Evolutionary conservation across 257 asterid genomes (phyloP).

Genomic region (Solanum corneliomulleri): DNA sequence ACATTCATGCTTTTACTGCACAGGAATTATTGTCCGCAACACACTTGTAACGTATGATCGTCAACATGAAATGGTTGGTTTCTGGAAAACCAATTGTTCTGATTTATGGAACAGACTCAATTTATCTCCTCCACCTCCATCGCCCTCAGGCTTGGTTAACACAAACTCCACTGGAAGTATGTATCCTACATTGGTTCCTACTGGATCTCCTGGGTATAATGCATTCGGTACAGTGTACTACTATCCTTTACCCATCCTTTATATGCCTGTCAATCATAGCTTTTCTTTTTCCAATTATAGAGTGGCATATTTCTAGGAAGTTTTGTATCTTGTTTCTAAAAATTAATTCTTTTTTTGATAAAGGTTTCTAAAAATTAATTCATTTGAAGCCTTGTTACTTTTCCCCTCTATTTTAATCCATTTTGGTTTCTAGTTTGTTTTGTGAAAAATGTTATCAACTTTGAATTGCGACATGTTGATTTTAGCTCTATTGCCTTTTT

Average conservation of each 20-base stretch:
- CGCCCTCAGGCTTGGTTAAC: constrained; percentile 21
- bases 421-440: neutral
- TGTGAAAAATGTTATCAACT: neutral
- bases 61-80: constrained; percentile 78
- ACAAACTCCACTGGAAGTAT: constrained; percentile 26
- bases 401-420: neutral
- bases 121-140: constrained; percentile 37
- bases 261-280: neutral
- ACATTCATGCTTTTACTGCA: neutral
- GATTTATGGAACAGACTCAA: constrained; percentile 88
- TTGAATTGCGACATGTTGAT: neutral
- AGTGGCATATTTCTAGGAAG: neutral
- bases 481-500: neutral
- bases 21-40: constrained; percentile 93
- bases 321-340: neutral
- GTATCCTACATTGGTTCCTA: constrained; percentile 50
- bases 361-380: neutral
- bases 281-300: neutral
- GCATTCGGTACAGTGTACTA: constrained; percentile 36
- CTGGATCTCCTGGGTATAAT: constrained; percentile 30
- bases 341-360: neutral
- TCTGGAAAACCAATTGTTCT: constrained; percentile 97
- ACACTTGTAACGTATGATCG: constrained; percentile 97
- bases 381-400: neutral
- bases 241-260: neutral